Percentiles rank a stretch among this genome's conserved stretches.
phyloP scores from a whole-genome alignment of 2,329 filamentous ascomycete genomes.

The Leptographium wingfieldii region DNA sequence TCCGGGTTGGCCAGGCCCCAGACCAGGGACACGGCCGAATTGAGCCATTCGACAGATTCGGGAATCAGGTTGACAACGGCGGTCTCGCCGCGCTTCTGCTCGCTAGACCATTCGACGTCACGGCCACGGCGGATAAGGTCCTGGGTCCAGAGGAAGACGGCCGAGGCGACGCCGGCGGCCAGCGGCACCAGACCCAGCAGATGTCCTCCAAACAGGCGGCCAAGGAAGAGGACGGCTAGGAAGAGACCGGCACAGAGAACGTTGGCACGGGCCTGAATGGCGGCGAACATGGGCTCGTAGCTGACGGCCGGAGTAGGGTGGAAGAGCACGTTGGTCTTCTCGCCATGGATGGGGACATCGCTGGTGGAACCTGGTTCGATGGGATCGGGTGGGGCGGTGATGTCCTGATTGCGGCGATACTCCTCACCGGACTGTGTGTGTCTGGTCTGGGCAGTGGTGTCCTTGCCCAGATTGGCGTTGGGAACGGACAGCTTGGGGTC shows the following conservation, averaged over 20 bases:
- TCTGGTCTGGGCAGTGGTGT: conserved; percentile 60
- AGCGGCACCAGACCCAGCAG: conserved; percentile 67
- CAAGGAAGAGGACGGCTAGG: conserved; percentile 60
- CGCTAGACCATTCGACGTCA: conserved; percentile 77
- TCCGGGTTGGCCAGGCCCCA: conserved; percentile 94
- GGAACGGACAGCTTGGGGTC: conserved; percentile 72
- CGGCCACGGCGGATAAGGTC: conserved; percentile 72
- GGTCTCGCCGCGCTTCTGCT: conserved; percentile 72
- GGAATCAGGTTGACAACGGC: conserved; percentile 82
- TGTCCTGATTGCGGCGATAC: conserved; percentile 75
- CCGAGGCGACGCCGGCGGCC: conserved; percentile 57
- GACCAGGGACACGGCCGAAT: conserved; percentile 68
- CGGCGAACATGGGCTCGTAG: conserved; percentile 76
- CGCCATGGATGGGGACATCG: conserved; percentile 89
- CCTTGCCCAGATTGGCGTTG: conserved; percentile 74
- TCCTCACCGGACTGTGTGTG: conserved; percentile 60
- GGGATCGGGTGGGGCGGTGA: conserved; percentile 83
- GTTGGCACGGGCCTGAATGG: conserved; percentile 63
- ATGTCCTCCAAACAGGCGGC: conserved; percentile 66
- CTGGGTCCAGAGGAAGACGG: conserved; percentile 81
- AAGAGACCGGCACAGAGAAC: conserved; percentile 59
- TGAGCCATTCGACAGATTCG: conserved; percentile 94
- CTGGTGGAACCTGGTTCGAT: conserved; percentile 70
- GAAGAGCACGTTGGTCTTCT: conserved; percentile 93
- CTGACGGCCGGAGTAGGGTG: conserved; percentile 84